Evolutionary conservation across 805 yeast genomes (phyloP).

Genomic region (Wickerhamiella parazyma): DNA sequence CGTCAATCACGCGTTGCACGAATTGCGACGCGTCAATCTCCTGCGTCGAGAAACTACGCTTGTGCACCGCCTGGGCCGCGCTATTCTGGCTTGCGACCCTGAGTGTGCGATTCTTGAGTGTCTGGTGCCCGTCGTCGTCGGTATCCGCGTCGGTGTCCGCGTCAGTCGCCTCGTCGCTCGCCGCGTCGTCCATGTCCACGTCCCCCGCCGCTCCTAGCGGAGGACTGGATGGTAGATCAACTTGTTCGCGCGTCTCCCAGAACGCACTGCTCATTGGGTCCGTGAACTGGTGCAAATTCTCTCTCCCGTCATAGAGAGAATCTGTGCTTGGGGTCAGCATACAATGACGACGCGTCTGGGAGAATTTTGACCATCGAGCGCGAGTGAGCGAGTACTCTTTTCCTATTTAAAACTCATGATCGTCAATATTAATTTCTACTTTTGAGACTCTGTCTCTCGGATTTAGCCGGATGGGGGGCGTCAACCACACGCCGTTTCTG

Average conservation of each 20-base stretch:
- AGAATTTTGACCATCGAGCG: too few relatives aligned
- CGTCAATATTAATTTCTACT: too few relatives aligned
- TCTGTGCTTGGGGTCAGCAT: slow-evolving; percentile 7
- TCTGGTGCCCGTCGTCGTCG: not conserved
- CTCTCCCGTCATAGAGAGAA: slow-evolving; percentile 3
- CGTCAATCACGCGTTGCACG: slow-evolving; percentile 5
- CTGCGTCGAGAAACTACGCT: not conserved
- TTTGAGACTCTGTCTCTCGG: too few relatives aligned
- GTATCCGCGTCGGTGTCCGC: slow-evolving; percentile 5
- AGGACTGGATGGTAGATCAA: slow-evolving; percentile 5
- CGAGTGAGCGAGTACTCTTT: too few relatives aligned
- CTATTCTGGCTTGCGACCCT: not conserved
- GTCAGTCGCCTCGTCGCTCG: not conserved
- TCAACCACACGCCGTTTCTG: too few relatives aligned
- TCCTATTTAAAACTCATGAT: too few relatives aligned
- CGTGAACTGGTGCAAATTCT: slow-evolving; percentile 3
- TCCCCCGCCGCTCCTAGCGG: not conserved
- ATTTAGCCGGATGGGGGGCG: too few relatives aligned
- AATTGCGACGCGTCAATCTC: not conserved
- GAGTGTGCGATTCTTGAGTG: not conserved
- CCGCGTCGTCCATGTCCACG: not conserved
- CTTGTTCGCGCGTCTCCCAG: slow-evolving; percentile 1
- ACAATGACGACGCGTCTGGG: too few relatives aligned
- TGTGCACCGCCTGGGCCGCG: slow-evolving; percentile 7
- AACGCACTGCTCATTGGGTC: slow-evolving; percentile 3